Conservation (phyloP, 768 basidiomycete species). For the Xerocomellus intermedius region DNA sequence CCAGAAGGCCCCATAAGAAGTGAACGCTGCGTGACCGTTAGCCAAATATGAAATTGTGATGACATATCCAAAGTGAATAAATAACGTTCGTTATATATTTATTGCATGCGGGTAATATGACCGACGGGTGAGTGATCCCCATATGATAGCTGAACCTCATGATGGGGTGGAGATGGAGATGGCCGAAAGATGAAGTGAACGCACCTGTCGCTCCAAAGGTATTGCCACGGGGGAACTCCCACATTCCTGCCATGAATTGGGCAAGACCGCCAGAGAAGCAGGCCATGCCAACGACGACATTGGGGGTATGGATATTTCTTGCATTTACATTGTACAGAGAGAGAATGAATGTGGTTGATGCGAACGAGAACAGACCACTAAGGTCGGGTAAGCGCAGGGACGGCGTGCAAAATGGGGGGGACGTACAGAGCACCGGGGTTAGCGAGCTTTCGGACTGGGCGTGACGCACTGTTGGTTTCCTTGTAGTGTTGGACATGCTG, state of each 20-base stretch:
- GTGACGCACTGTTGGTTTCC: conserved; percentile 23
- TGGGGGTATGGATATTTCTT: conserved; percentile 53
- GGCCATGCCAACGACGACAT: conserved; percentile 85
- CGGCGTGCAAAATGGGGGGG: background rate
- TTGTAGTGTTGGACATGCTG: conserved; percentile 17
- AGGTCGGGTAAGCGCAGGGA: background rate
- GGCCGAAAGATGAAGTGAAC: conserved; percentile 16
- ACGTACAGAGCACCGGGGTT: conserved; percentile 51
- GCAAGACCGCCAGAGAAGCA: conserved; percentile 80
- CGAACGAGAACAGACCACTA: conserved; percentile 81
- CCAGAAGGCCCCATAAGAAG: conserved; percentile 87
- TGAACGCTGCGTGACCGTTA: conserved; percentile 53
- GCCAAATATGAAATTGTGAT: background rate
- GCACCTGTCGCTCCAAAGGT: conserved; percentile 70
- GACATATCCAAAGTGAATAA: background rate
- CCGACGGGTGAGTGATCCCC: background rate
- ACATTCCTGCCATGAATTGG: conserved; percentile 88
- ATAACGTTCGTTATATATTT: background rate
- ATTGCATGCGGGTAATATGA: background rate
- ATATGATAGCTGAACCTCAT: background rate
- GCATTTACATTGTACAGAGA: conserved; percentile 69
- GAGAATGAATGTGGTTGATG: conserved; percentile 77
- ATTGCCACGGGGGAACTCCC: conserved; percentile 75
- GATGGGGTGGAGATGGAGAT: background rate
- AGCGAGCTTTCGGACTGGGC: conserved; percentile 39